Percentiles rank a stretch among this genome's conserved stretches.
phyloP scores from a whole-genome alignment of 768 basidiomycete genomes.

The Suillus discolor region DNA sequence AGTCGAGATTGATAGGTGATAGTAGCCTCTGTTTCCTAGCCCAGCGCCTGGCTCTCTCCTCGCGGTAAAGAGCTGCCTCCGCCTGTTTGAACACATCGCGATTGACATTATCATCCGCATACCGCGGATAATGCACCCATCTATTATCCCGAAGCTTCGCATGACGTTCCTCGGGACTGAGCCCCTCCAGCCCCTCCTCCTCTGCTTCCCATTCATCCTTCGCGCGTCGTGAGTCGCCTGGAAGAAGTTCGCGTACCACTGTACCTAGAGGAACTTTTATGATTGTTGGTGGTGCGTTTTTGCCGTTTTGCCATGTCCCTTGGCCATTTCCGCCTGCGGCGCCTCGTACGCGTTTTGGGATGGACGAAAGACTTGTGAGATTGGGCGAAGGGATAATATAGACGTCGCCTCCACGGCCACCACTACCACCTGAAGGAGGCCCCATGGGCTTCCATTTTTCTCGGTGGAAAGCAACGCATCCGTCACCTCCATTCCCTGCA shows the following conservation, averaged over 20 bases:
- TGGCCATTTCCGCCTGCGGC: constrained; percentile 71
- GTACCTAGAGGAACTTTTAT: constrained; percentile 90
- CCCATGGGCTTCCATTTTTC: constrained; percentile 84
- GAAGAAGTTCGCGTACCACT: constrained; percentile 74
- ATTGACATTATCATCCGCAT: constrained; percentile 60
- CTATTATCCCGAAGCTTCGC: constrained; percentile 63
- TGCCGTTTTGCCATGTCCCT: constrained; percentile 88
- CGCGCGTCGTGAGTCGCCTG: constrained; percentile 63
- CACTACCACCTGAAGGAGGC: constrained; percentile 92
- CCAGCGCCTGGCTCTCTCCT: constrained; percentile 62
- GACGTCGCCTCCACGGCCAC: constrained; percentile 86
- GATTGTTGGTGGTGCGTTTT: constrained; percentile 67
- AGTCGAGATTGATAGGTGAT: constrained; percentile 58
- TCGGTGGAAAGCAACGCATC: constrained; percentile 91
- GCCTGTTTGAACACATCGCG: constrained; percentile 73
- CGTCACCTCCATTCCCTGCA: constrained; percentile 84
- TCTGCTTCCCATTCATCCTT: constrained; percentile 77
- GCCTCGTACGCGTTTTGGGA: constrained; percentile 70
- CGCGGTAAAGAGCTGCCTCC: constrained; percentile 57
- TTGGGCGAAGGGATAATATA: constrained; percentile 80
- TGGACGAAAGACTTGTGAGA: constrained; percentile 75
- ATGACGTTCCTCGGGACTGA: constrained; percentile 50
- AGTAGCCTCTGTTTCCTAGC: constrained; percentile 44
- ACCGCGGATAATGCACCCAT: constrained; percentile 83
- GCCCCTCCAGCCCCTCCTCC: constrained; percentile 54